Base-by-base conservation (phyloP, 345 rosid species). In the Leavenworthia alabamica region DNA sequence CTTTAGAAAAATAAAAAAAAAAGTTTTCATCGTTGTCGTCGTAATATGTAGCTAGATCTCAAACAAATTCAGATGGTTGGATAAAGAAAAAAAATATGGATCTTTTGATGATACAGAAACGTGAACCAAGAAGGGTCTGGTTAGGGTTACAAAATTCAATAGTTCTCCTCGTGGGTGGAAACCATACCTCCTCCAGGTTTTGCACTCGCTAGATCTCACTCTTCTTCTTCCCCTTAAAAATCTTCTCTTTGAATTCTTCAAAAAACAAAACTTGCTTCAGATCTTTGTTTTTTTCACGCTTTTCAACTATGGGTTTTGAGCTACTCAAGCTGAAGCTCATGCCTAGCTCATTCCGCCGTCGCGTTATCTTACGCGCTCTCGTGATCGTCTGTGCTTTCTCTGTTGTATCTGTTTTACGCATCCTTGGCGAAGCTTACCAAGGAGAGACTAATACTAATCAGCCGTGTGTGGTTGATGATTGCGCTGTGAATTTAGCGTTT, bases 81-180 rank as follows among this genome's bases (percentile, higher is more conserved):
- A 12, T 42, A 42, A 63, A 41, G 9, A 27, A 1, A 50, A 20
- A 50, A 48, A 68, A 80, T n/a, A n/a, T 79, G 95, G 78, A 66
- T 65, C 72, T 26, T 29, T 51, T 74, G 75, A 14, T 75, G 42
- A 75, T 58, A 64, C 61, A 66, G 19, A 74, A 71, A 24, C 79
- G 80, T 60, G 68, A 68, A 75, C 88, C 81, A 12, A 77, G 73
- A 67, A 75, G 83, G 73, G 86, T 82, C 58, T 86, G 91, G 96
- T 76, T 84, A 77, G 75, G 80, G 2, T 67, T 77, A 13, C 90
- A 83, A 86, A 81, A 66, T 62, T 77, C 89, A 44, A 81, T 64
- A 82, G 88, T 83, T 60, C 65, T 92, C 95, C 96, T 89, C 78
- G 93, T 92, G 96, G 98, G 96, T 86, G 96, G 98, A 54, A 92